phyloP scores from a whole-genome alignment of 257 asterid genomes.

The Nicotiana attenuata region DNA sequence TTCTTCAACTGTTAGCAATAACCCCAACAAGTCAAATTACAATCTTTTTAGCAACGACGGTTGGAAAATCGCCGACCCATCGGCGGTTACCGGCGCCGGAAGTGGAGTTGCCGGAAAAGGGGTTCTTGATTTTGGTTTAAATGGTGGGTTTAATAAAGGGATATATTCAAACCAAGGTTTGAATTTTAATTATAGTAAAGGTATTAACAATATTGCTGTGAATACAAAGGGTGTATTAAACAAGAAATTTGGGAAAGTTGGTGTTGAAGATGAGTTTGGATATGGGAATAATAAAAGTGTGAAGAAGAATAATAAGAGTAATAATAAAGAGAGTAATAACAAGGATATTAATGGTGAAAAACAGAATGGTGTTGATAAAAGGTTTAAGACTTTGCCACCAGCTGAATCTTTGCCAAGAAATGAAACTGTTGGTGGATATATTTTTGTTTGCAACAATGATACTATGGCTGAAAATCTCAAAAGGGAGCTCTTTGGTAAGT shows the following conservation, averaged over 20 bases:
- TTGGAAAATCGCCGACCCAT: conserved; percentile 41
- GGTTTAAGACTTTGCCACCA: conserved; percentile 95
- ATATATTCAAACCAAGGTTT: conserved; percentile 43
- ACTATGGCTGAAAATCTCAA: conserved; percentile 96
- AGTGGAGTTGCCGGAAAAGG: conserved; percentile 14
- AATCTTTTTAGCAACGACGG: conserved; percentile 34
- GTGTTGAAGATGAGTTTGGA: conserved; percentile 38
- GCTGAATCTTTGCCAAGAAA: conserved; percentile 90
- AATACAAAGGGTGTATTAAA: conserved; percentile 23
- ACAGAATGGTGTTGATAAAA: conserved; percentile 60
- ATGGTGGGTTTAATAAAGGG: conserved; percentile 93
- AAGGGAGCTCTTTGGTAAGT: conserved; percentile 86
- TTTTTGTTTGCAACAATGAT: conserved; percentile 95
- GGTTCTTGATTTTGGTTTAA: conserved; percentile 41
- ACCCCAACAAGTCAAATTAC: conserved; percentile 32
- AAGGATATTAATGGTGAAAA: conserved; percentile 37
- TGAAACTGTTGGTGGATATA: conserved; percentile 92
- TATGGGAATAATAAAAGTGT: conserved; percentile 36
- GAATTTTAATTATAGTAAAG: conserved; percentile 38
- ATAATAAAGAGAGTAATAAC: conserved; percentile 38
- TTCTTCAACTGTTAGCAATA: neutral
- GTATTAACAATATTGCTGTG: conserved; percentile 12
- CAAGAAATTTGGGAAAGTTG: conserved; percentile 33
- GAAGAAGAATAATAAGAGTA: conserved; percentile 53
- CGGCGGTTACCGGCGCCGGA: conserved; percentile 35